Evolutionary conservation across 2,329 filamentous ascomycete species (phyloP), one percentile per base, ranked within the genome.

Genomic region (Penicillium corylophilum): DNA sequence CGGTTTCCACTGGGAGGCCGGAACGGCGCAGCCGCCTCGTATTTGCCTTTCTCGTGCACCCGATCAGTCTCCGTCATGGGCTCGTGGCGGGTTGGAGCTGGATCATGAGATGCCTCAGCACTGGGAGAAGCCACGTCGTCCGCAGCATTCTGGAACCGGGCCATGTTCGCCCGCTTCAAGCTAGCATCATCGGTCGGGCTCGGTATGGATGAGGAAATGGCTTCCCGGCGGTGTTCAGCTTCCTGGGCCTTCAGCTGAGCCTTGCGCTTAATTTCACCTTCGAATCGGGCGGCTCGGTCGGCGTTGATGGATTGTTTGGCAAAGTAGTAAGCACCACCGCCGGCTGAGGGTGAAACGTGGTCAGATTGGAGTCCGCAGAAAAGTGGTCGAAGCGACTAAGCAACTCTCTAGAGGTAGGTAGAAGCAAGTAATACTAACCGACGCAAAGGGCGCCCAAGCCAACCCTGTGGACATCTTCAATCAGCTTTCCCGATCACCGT

Each of bases 231-330:
- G 51, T 71, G 64, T 38, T 69, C 64, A 15, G 64, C 56, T 62
- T 74, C 71, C 56, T 70, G 64, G 5, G 67, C 64, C 23, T 65
- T 68, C 39, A 71, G 52, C 29, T 71, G 64, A 9, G 69, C 64
- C 56, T 76, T 73, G 63, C 80, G 81, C 75, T 81, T 86, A 75
- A 87, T 86, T 62, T 83, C 81, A 55, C 88, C 85, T 63, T 88
- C 82, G 60, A 88, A 83, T 65, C 89, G 84, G 54, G 83, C 78
- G 55, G 83, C 80, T 59, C 93, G 89, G 74, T 96, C 91, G 62
- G 89, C 89, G 70, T 96, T 96, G 81, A 99, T 95, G 72, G 86
- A 87, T 68, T 84, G 82, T 81, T 99, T 99, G 59, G 94, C 94
- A 71, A 96, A 96, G 78, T 89, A 91, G 80, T 97, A 99, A 66